Evolutionary conservation across 306 rosid genomes (phyloP).

Genomic region (Morella rubra): DNA sequence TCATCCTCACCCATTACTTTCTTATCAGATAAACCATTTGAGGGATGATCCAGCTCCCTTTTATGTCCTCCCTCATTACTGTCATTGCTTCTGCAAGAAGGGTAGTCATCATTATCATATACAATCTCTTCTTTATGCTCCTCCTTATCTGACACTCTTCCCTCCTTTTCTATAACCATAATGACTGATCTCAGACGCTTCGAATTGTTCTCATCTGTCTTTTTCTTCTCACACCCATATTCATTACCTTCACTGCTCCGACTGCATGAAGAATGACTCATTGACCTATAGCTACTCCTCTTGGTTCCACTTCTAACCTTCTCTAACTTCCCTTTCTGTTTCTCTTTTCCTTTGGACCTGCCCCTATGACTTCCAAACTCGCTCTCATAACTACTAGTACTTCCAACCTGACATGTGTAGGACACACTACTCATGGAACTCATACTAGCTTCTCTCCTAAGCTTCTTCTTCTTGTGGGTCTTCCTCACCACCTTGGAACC

Average conservation of each 20-base stretch:
- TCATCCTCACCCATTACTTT: constrained; percentile 37
- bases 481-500: constrained; percentile 45
- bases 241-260: constrained; percentile 34
- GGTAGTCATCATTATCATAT: constrained; percentile 61
- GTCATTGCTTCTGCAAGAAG: constrained; percentile 62
- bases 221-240: constrained; percentile 38
- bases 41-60: constrained; percentile 44
- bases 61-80: constrained; percentile 54
- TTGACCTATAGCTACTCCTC: constrained; percentile 52
- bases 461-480: constrained; percentile 45
- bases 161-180: constrained; percentile 42
- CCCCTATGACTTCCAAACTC: constrained; percentile 40
- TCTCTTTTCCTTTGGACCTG: constrained; percentile 47
- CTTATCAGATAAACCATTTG: constrained; percentile 35
- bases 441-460: constrained; percentile 49
- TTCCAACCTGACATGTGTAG: constrained; percentile 40
- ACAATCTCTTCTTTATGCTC: constrained; percentile 60
- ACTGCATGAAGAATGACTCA: constrained; percentile 55
- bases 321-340: constrained; percentile 32
- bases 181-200: constrained; percentile 70
- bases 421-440: constrained; percentile 43
- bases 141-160: constrained; percentile 32
- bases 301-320: constrained; percentile 40
- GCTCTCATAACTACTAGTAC: constrained; percentile 37
- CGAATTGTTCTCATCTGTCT: constrained; percentile 31